Evolutionary conservation across 2,329 filamentous ascomycete genomes (phyloP).

Genomic region (Fusarium piperis): DNA sequence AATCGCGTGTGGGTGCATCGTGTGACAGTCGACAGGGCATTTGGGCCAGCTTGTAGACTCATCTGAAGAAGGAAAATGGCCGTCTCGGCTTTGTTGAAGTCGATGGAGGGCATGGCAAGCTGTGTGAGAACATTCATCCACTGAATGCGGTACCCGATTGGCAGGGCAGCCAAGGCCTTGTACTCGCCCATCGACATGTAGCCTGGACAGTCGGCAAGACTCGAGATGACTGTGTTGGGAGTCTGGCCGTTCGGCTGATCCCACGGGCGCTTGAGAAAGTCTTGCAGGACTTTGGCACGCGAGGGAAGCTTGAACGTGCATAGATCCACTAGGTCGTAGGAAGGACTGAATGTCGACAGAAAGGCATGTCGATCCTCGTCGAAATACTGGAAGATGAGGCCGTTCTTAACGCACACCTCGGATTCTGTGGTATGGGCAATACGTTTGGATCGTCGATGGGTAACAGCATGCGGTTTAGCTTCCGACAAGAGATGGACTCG

Average conservation of each 20-base stretch:
- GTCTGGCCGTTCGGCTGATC: constrained; percentile 5
- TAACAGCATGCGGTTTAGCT: constrained; percentile 26
- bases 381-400: constrained; percentile 33
- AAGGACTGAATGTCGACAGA: neutral
- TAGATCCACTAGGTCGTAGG: neutral
- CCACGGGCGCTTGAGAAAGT: constrained; percentile 24
- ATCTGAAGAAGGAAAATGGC: constrained; percentile 33
- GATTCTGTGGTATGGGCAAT: neutral
- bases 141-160: constrained; percentile 21
- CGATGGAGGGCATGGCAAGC: constrained; percentile 32
- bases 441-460: constrained; percentile 3
- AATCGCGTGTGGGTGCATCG: constrained; percentile 7
- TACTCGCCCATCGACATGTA: constrained; percentile 64
- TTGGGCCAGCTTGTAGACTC: constrained; percentile 31
- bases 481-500: constrained; percentile 35
- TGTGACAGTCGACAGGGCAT: fast-evolving
- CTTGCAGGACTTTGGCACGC: constrained; percentile 7
- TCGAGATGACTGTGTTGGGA: constrained; percentile 64
- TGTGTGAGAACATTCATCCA: constrained; percentile 38
- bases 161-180: constrained; percentile 47
- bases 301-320: constrained; percentile 31
- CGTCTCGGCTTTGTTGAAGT: constrained; percentile 39
- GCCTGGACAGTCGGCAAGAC: constrained; percentile 57
- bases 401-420: constrained; percentile 39
- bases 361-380: constrained; percentile 4